Evolutionary conservation across 257 asterid species (phyloP).

Genomic region (Asclepias syriaca): DNA sequence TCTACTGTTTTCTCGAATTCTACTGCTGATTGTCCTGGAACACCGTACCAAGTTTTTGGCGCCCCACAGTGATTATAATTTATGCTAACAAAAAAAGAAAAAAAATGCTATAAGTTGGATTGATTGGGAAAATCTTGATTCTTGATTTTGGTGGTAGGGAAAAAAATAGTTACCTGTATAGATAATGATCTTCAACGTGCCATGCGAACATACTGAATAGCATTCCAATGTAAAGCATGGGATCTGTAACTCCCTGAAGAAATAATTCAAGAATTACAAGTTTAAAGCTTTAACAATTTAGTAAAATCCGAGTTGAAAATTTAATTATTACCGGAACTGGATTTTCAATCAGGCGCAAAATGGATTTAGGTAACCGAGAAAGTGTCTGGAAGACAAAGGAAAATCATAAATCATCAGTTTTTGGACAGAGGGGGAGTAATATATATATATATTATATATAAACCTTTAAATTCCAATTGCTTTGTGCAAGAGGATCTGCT

Average conservation of each 20-base stretch:
- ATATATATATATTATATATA: no score
- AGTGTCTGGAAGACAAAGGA: conserved; percentile 22
- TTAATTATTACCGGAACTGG: conserved; percentile 29
- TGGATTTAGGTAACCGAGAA: conserved; percentile 21
- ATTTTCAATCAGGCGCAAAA: conserved; percentile 31
- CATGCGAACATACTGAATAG: conserved; percentile 50
- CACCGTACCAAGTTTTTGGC: conserved; percentile 49
- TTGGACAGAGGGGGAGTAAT: no score
- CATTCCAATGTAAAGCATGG: conserved; percentile 46
- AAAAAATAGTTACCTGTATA: conserved; percentile 26
- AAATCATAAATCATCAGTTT: not conserved
- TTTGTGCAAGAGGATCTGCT: conserved; percentile 29
- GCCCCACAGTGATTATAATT: conserved; percentile 50
- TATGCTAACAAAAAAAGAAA: conserved; percentile 22
- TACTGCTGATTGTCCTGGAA: conserved; percentile 34
- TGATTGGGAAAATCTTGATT: not conserved
- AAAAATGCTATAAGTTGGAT: not conserved
- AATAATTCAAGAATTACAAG: not conserved
- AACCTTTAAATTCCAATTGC: conserved; percentile 47
- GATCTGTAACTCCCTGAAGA: conserved; percentile 42
- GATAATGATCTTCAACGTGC: conserved; percentile 50
- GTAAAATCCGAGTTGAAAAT: not conserved
- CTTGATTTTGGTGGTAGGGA: not conserved
- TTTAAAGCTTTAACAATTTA: not conserved
- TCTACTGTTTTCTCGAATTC: conserved; percentile 27